Conservation (phyloP, 2,329 filamentous ascomycete species). For the Cordyceps javanica region DNA sequence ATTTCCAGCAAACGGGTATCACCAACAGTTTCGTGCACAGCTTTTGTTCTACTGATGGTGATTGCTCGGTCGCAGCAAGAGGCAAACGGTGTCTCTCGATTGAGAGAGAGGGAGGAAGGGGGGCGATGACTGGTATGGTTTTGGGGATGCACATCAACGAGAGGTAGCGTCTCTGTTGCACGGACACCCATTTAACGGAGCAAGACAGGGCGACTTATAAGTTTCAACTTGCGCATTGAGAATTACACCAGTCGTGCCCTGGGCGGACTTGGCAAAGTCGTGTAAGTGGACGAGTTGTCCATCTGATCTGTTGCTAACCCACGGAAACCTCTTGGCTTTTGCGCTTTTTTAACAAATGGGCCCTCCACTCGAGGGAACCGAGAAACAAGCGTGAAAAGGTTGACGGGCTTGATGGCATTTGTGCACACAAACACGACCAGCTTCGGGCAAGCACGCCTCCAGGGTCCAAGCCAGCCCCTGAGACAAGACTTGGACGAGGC, state of each 20-base stretch:
- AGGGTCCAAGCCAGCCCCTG: conserved; percentile 10
- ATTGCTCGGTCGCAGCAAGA: background rate
- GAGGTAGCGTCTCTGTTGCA: conserved; percentile 3
- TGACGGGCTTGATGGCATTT: background rate
- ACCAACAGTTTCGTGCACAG: background rate
- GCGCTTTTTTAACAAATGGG: background rate
- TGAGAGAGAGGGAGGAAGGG: background rate
- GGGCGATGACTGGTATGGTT: background rate
- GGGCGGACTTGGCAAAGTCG: conserved; percentile 4
- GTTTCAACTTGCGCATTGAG: conserved; percentile 4
- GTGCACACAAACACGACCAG: background rate
- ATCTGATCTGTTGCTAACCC: conserved; percentile 6
- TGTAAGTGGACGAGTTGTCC: conserved; percentile 8
- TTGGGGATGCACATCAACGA: background rate
- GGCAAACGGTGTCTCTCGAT: background rate
- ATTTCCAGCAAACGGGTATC: background rate
- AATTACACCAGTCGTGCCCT: background rate
- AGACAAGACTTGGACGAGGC: background rate
- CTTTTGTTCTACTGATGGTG: background rate
- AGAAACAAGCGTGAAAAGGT: background rate
- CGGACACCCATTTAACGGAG: background rate
- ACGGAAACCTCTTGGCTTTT: background rate
- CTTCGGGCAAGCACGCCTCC: background rate
- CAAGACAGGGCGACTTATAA: background rate
- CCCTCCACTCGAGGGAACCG: background rate